phyloP scores from a whole-genome alignment of 164 flowering plant genomes.

The Umbellularia californica region DNA sequence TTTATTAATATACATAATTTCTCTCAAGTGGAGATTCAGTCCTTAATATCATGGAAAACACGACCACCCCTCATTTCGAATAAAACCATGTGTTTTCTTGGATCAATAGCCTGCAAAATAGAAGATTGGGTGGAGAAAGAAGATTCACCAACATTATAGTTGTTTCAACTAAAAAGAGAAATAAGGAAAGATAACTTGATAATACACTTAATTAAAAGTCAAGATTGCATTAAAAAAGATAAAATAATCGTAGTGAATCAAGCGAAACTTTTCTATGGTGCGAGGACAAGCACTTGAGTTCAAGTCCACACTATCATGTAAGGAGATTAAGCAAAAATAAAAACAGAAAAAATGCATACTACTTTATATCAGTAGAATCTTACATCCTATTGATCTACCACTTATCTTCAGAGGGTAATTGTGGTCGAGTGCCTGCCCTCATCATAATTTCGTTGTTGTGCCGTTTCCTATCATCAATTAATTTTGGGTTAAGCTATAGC shows the following conservation, averaged over 20 bases:
- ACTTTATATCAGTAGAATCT: too few species aligned
- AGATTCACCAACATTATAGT: too few species aligned
- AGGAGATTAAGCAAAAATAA: too few species aligned
- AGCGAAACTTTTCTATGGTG: too few species aligned
- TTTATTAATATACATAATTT: conserved; percentile 49
- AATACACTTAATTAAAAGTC: neutral
- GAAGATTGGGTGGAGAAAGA: neutral
- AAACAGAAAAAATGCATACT: neutral
- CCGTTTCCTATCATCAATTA: too few species aligned
- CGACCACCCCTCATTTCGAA: conserved; percentile 90
- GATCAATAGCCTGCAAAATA: conserved; percentile 79
- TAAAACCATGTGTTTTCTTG: conserved; percentile 87
- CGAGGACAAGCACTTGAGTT: neutral
- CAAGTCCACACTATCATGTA: too few species aligned
- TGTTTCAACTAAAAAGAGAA: neutral
- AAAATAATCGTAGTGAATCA: neutral
- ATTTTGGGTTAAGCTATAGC: too few species aligned
- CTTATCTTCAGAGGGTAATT: too few species aligned
- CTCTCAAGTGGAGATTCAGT: conserved; percentile 98
- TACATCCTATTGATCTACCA: too few species aligned
- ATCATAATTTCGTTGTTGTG: too few species aligned
- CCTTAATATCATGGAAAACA: conserved; percentile 83
- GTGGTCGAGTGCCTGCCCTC: too few species aligned
- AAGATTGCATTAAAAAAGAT: neutral
- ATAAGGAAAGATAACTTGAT: neutral